phyloP scores from a whole-genome alignment of 169 alveolate genomes.

The Plasmodium gallinaceum region DNA sequence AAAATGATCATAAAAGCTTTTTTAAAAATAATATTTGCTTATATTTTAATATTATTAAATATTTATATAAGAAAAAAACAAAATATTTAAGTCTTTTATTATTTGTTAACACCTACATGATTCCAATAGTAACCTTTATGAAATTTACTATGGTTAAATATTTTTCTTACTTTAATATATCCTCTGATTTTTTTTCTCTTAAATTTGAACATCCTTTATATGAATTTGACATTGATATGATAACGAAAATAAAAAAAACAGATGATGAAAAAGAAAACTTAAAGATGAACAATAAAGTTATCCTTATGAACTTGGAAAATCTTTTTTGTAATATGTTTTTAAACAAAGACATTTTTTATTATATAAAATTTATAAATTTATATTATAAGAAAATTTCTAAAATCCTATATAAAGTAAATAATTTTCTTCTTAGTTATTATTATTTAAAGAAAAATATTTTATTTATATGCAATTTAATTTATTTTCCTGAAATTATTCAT shows the following conservation, averaged over 20 bases:
- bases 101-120: conserved; percentile 39
- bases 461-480: conserved; percentile 42
- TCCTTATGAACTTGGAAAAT: conserved; percentile 22
- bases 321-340: conserved; percentile 65
- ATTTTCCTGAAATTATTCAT: conserved; percentile 51
- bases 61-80: conserved; percentile 48
- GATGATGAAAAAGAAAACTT: conserved; percentile 34
- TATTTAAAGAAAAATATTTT: conserved; percentile 41
- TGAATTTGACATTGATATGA: conserved; percentile 46
- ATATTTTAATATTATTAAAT: conserved; percentile 59
- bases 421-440: conserved; percentile 61
- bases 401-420: conserved; percentile 51
- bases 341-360: conserved; percentile 48
- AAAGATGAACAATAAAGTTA: conserved; percentile 24
- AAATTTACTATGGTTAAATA: conserved; percentile 62
- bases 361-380: conserved; percentile 45
- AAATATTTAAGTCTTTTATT: conserved; percentile 47
- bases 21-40: conserved; percentile 62
- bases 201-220: conserved; percentile 59
- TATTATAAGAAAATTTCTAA: conserved; percentile 45
- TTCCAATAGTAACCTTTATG: conserved; percentile 27
- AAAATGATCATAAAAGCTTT: conserved; percentile 32
- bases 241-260: conserved; percentile 27
- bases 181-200: conserved; percentile 62
- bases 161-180: conserved; percentile 41